Evolutionary conservation across 2,329 filamentous ascomycete species (phyloP), one percentile per base, ranked within the genome.

Genomic region (Lecanosticta acicola): DNA sequence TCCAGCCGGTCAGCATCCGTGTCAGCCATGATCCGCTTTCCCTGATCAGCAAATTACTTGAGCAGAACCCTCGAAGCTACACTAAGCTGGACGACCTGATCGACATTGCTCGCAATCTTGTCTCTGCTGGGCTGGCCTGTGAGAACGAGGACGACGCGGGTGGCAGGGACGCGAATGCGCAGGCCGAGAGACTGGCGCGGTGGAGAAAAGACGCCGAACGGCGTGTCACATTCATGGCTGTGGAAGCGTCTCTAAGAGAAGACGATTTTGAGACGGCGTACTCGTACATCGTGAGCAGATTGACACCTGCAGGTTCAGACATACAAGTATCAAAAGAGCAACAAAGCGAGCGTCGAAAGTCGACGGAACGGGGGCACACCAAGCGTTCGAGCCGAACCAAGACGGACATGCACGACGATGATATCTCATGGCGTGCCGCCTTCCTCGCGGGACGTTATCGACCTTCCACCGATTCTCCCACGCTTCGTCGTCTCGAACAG

Each of bases 201-300:
- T 45, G 46, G n/a, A 49, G 39, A 21, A 59, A 56, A 37, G 57
- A 63, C 18, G 76, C 79, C 3, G 80, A 84, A 59, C 79, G 77
- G 39, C 78, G 86, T 21, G 80, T 93, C 41, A 83, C 81, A 4
- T 83, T 84, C 48, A 87, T 91, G 84, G 88, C 86, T 53, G 81
- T 91, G 33, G 82, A 88, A 61, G 81, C 84, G 11, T 85, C 87
- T 10, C 73, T 93, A 1, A 73, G 75, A 8, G 85, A 90, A 60
- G 82, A 89, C 52, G 87, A 81, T 61, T 93, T 93, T 50, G 87
- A 94, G 62, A 93, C 87, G 0, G 87, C 87, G 9, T 93, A 91
- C 63, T 90, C 85, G 0, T 91, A 87, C 60, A 83, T 90, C 1
- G 78, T 87, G 38, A 88, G 81, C 59, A 79, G 84, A 17, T 72